These are phyloP conservation scores for Phytophthora tentaculata DNA, from an alignment of 352 stramenopile genomes.

Conservation along the genomic window DNA sequence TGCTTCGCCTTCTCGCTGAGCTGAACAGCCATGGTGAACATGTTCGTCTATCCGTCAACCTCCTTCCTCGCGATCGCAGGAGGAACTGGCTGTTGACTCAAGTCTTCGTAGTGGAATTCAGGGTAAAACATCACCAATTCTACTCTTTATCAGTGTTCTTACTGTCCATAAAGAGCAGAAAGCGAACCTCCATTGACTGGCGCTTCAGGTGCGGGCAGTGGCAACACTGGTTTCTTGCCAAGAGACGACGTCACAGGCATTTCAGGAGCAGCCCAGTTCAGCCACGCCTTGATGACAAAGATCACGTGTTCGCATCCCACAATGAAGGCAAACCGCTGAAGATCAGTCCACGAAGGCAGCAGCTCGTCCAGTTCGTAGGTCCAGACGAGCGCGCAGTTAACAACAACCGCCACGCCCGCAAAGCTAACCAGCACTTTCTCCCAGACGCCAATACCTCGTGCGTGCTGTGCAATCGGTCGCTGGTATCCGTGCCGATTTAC, in stretches of 20 bases:
- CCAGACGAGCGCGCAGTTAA: slow-evolving; percentile 94
- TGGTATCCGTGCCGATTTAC: slow-evolving; percentile 87
- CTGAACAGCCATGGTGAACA: slow-evolving; percentile 40
- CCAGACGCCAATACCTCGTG: slow-evolving; percentile 93
- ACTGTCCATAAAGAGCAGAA: slow-evolving; percentile 12
- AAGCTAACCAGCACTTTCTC: slow-evolving; percentile 93
- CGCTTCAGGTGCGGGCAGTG: slow-evolving; percentile 6
- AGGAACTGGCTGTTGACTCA: slow-evolving; percentile 31
- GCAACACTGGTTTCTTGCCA: slow-evolving; percentile 25
- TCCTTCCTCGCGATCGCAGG: slow-evolving; percentile 33
- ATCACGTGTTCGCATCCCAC: slow-evolving; percentile 67
- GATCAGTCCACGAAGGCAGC: slow-evolving; percentile 57
- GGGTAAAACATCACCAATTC: no score
- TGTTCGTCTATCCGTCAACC: slow-evolving; percentile 36
- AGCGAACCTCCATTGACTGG: slow-evolving; percentile 2
- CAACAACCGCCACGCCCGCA: slow-evolving; percentile 91
- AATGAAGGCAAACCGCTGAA: slow-evolving; percentile 70
- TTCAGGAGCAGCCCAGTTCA: slow-evolving; percentile 62
- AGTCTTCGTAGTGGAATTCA: no score
- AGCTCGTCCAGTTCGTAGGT: slow-evolving; percentile 66
- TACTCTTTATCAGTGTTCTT: neutral
- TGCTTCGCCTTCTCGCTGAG: slow-evolving; percentile 36
- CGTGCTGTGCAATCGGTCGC: slow-evolving; percentile 88
- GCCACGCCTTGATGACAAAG: slow-evolving; percentile 60
- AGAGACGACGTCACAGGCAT: slow-evolving; percentile 32